A percentile compares a stretch with the other conserved stretches of the same genome.
Evolutionary conservation across 2,329 filamentous ascomycete genomes (phyloP).

Genomic region (Hymenoscyphus linearis): DNA sequence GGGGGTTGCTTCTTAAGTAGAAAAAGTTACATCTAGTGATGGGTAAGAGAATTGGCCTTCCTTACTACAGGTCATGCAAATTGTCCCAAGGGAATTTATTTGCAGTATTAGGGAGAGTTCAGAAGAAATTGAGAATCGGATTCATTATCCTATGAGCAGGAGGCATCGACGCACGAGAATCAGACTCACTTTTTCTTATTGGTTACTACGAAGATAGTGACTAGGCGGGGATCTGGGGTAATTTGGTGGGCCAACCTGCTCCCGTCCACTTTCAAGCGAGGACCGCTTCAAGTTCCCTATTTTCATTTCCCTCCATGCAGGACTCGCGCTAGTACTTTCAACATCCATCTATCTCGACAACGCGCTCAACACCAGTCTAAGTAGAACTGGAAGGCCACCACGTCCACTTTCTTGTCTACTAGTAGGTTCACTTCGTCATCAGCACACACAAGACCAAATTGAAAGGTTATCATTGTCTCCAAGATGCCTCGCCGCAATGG

Average conservation of each 20-base stretch:
- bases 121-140: no score
- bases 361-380: background rate
- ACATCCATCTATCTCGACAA: background rate
- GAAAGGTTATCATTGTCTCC: background rate
- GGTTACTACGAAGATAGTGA: no score
- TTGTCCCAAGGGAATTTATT: no score
- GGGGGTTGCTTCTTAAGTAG: background rate
- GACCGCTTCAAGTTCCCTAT: background rate
- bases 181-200: no score
- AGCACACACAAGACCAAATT: background rate
- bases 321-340: background rate
- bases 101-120: no score
- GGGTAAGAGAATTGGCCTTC: no score
- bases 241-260: background rate
- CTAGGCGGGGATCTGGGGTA: no score
- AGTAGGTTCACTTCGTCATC: background rate
- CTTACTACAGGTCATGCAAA: no score
- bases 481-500: slow-evolving; percentile 29
- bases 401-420: background rate
- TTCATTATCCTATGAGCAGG: no score
- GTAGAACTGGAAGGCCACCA: background rate
- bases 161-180: no score
- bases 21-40: no score
- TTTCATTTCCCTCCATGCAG: background rate
- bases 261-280: background rate